These are phyloP conservation scores for Coemansia umbellata DNA, from an alignment of 192 early-diverging fungal genomes.

Conservation along the genomic window DNA sequence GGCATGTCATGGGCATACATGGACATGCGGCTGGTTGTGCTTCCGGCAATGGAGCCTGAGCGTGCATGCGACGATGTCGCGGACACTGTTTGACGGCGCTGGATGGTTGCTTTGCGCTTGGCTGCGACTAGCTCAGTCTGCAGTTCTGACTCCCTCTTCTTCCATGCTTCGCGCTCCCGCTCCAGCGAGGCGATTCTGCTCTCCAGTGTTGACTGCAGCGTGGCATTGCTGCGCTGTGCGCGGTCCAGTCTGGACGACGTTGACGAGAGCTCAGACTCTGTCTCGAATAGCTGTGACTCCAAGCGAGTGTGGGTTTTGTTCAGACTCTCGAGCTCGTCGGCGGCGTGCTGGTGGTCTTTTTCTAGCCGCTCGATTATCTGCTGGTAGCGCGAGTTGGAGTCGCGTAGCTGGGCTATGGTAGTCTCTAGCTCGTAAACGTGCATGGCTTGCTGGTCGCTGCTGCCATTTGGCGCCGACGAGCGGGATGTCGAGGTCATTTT, in stretches of 20 bases:
- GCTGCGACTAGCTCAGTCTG: constrained; percentile 33
- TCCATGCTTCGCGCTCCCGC: constrained; percentile 42
- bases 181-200: constrained; percentile 21
- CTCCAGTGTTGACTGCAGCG: constrained; percentile 15
- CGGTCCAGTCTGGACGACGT: constrained; percentile 21
- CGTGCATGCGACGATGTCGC: constrained; percentile 9
- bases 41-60: constrained; percentile 8
- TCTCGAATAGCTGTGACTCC: constrained; percentile 36
- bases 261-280: constrained; percentile 24
- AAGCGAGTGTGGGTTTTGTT: constrained; percentile 41
- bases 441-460: constrained; percentile 9
- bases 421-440: constrained; percentile 47
- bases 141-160: constrained; percentile 32
- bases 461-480: constrained; percentile 6
- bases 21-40: constrained; percentile 2
- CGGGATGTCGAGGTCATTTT: constrained; percentile 2
- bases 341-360: constrained; percentile 20
- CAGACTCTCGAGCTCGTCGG: constrained; percentile 38
- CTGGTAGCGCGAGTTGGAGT: constrained; percentile 20
- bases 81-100: constrained; percentile 49
- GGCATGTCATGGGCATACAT: constrained; percentile 30
- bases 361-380: constrained; percentile 23
- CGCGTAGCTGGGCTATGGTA: constrained; percentile 28
- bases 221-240: constrained; percentile 18
- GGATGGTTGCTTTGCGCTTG: constrained; percentile 31